Conservation (phyloP, 306 rosid genomes). For the Rubus idaeus region DNA sequence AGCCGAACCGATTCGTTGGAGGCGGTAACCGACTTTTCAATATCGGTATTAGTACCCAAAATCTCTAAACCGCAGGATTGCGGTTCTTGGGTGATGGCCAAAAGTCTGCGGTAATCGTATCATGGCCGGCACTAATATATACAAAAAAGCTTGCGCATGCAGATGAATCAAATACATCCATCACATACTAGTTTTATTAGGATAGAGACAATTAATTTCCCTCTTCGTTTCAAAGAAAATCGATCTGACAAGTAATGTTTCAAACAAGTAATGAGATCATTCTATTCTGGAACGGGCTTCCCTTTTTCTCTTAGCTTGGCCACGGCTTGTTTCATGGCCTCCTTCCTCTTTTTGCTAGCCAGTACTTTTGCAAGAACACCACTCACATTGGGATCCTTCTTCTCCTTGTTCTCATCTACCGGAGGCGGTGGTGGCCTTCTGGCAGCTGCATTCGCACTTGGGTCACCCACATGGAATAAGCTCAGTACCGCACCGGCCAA, state of each 20-base stretch:
- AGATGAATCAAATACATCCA: background rate
- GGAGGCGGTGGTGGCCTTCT: slow-evolving; percentile 78
- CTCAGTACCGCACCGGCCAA: slow-evolving; percentile 47
- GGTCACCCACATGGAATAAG: slow-evolving; percentile 24
- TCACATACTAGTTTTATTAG: background rate
- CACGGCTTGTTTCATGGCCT: slow-evolving; percentile 64
- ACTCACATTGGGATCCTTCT: slow-evolving; percentile 74
- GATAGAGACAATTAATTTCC: background rate
- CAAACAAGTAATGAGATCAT: background rate
- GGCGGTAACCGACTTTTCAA: no score
- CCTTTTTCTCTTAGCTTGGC: slow-evolving; percentile 70
- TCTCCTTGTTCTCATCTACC: slow-evolving; percentile 44
- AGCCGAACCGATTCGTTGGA: no score
- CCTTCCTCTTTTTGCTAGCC: slow-evolving; percentile 90
- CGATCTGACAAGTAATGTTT: background rate
- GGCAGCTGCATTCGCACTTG: slow-evolving; percentile 56
- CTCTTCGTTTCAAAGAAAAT: background rate
- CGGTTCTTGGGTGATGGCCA: no score
- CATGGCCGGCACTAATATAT: background rate
- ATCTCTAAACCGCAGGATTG: no score
- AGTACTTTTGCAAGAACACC: slow-evolving; percentile 80
- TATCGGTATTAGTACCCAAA: no score
- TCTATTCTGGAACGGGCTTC: slow-evolving; percentile 26
- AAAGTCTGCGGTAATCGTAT: no score
- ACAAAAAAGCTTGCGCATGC: background rate